These are phyloP conservation scores for Coelastrella sp. DNA, from an alignment of 139 green algal species.

Conservation along the genomic window DNA sequence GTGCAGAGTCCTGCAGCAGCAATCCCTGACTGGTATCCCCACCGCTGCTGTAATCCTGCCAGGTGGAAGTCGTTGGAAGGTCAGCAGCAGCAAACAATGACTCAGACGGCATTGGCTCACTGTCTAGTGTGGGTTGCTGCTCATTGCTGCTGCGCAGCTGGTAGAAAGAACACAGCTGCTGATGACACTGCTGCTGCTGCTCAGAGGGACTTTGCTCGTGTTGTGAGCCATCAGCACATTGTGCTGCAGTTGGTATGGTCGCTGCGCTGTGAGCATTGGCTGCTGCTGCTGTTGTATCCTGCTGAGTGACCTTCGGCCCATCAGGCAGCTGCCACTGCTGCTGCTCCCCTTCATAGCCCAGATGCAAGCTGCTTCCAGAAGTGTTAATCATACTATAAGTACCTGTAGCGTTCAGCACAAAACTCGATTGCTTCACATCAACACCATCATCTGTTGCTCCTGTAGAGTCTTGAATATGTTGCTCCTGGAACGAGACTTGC, in stretches of 20 bases:
- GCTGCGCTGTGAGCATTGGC: not conserved
- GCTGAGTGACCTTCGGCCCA: too few relatives aligned
- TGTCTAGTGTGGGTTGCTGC: not conserved
- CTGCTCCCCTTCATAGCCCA: too few relatives aligned
- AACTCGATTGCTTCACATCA: too few relatives aligned
- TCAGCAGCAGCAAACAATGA: not conserved
- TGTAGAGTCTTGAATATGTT: too few relatives aligned
- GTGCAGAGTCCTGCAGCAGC: not conserved
- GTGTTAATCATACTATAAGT: not conserved
- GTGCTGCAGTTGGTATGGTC: not conserved
- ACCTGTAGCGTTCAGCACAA: too few relatives aligned
- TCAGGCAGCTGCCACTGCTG: too few relatives aligned
- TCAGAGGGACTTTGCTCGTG: not conserved
- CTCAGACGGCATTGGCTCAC: not conserved
- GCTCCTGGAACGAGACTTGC: too few relatives aligned
- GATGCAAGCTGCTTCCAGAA: not conserved
- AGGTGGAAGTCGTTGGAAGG: not conserved
- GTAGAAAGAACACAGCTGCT: not conserved
- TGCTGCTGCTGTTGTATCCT: not conserved
- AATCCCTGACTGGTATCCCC: not conserved
- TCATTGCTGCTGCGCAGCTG: not conserved
- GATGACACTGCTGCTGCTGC: not conserved
- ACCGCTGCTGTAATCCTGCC: not conserved
- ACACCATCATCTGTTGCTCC: too few relatives aligned
- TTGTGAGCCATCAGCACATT: not conserved